Conservation (phyloP, 257 asterid genomes). For the Nemophila menziesii region DNA sequence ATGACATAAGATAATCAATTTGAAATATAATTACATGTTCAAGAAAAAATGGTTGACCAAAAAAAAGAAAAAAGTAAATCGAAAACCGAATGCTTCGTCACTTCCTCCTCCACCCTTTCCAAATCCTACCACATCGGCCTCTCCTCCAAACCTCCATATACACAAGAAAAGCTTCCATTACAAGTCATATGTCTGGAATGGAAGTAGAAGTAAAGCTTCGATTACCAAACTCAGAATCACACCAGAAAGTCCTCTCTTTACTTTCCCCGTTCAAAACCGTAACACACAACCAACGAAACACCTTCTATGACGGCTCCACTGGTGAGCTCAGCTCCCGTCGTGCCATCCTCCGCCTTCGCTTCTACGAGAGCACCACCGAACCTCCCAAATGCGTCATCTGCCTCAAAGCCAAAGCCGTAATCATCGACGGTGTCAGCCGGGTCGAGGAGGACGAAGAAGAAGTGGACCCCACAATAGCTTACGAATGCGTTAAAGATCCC, state of each 20-base stretch:
- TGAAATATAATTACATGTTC: no score
- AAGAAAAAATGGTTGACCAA: no score
- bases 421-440: constrained; percentile 69
- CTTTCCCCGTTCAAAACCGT: constrained; percentile 44
- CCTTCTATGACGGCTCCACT: constrained; percentile 65
- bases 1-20: no score
- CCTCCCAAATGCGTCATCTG: constrained; percentile 52
- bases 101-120: no score
- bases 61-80: no score
- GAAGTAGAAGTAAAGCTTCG: constrained; percentile 88
- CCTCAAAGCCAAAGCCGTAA: constrained; percentile 72
- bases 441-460: constrained; percentile 93
- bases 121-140: no score
- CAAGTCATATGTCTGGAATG: no score
- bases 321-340: constrained; percentile 52
- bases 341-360: constrained; percentile 75
- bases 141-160: no score
- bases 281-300: constrained; percentile 74
- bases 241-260: constrained; percentile 44
- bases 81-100: no score
- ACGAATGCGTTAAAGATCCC: constrained; percentile 46
- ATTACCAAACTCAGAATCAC: constrained; percentile 37
- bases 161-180: no score
- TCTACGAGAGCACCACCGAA: constrained; percentile 40
- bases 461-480: constrained; percentile 45